Conservation (phyloP, 257 asterid species). For the Scutellaria barbata region DNA sequence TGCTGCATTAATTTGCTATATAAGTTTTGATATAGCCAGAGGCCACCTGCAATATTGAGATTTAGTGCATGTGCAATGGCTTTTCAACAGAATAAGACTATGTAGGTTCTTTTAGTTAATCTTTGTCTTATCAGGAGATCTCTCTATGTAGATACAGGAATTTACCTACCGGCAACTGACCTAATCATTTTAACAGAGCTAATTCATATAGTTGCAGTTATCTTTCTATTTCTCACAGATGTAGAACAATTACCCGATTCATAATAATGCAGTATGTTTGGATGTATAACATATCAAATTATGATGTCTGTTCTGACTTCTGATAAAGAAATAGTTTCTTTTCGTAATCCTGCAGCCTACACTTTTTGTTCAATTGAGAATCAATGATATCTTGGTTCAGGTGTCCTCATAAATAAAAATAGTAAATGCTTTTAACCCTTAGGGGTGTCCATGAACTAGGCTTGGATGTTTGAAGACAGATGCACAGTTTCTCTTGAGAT, state of each 20-base stretch:
- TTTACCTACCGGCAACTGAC: not conserved
- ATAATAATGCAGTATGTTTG: not conserved
- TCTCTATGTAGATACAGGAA: not conserved
- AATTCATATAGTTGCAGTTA: not conserved
- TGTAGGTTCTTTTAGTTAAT: not conserved
- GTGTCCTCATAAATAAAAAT: not conserved
- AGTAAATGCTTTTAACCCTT: not conserved
- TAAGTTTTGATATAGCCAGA: not conserved
- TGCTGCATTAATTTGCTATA: not conserved
- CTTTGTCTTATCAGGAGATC: not conserved
- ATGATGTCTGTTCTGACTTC: not conserved
- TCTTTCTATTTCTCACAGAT: not conserved
- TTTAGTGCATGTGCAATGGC: not conserved
- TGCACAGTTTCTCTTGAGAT: not conserved
- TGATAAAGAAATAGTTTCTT: not conserved
- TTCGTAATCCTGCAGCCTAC: not conserved
- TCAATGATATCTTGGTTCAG: not conserved
- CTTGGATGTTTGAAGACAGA: not conserved
- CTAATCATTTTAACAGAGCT: constrained; percentile 1
- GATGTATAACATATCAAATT: not conserved
- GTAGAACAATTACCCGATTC: not conserved
- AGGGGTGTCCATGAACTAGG: constrained; percentile 10
- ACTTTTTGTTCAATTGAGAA: not conserved
- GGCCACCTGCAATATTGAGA: not conserved
- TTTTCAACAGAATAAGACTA: not conserved